These are phyloP conservation scores for Wickerhamiella alocasiicola DNA, from an alignment of 805 yeast genomes.

Conservation along the genomic window DNA sequence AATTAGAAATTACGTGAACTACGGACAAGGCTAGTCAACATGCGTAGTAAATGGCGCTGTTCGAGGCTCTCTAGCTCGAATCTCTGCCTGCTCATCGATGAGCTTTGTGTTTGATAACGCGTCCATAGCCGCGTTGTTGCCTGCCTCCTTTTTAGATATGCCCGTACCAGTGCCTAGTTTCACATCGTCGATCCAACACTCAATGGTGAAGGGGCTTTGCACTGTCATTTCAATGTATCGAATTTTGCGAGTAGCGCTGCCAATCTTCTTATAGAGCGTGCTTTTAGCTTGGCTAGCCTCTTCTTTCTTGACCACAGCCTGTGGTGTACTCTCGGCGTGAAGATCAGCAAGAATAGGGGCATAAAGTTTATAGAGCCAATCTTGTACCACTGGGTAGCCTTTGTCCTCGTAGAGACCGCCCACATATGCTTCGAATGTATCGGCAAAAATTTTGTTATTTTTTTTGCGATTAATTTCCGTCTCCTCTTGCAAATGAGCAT, in stretches of 20 bases:
- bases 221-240: not conserved
- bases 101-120: constrained; percentile 3
- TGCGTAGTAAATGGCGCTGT: constrained; percentile 4
- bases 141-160: constrained; percentile 6
- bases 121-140: constrained; percentile 8
- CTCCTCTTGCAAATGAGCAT: constrained; percentile 1
- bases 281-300: not conserved
- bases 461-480: constrained; percentile 25
- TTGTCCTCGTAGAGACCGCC: constrained; percentile 49
- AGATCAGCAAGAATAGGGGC: constrained; percentile 27
- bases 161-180: constrained; percentile 3
- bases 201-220: not conserved
- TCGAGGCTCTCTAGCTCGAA: not conserved
- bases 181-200: constrained; percentile 1
- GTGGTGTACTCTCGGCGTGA: constrained; percentile 23
- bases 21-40: too few relatives aligned
- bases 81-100: constrained; percentile 7
- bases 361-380: constrained; percentile 27
- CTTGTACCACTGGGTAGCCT: constrained; percentile 22
- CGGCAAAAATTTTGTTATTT: constrained; percentile 66
- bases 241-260: constrained; percentile 1
- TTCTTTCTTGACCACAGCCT: constrained; percentile 1
- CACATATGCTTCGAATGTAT: constrained; percentile 84
- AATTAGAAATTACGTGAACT: too few relatives aligned
- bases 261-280: constrained; percentile 6